Percentiles rank a stretch among this genome's conserved stretches.
Conservation (phyloP, 495 filamentous ascomycete species). For the Penicillium cosmopolitanum region DNA sequence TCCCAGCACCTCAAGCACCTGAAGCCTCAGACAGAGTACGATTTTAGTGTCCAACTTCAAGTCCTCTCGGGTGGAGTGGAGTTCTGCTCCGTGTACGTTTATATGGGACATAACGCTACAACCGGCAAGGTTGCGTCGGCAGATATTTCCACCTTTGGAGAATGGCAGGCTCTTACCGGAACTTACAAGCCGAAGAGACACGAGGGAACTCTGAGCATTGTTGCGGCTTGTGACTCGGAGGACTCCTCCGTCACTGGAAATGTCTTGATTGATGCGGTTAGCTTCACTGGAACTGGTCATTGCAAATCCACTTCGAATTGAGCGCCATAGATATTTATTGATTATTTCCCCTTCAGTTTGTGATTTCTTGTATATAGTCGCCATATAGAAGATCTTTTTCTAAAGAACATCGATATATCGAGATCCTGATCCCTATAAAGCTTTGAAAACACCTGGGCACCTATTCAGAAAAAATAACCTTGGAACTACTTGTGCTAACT, state of each 20-base stretch:
- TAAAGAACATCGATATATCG: too few species aligned
- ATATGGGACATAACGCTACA: constrained; percentile 27
- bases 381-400: too few species aligned
- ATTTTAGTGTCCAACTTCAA: constrained; percentile 21
- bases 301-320: constrained; percentile 1
- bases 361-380: background rate
- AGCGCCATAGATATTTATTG: background rate
- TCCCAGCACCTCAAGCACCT: constrained; percentile 24
- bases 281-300: constrained; percentile 7
- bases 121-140: constrained; percentile 16
- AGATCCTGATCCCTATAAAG: too few species aligned
- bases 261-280: constrained; percentile 30
- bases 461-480: too few species aligned
- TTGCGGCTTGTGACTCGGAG: constrained; percentile 26
- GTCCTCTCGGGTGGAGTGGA: constrained; percentile 14
- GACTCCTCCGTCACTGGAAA: constrained; percentile 24
- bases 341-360: background rate
- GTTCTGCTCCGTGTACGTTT: constrained; percentile 28
- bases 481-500: too few species aligned
- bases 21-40: constrained; percentile 16
- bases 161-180: constrained; percentile 27
- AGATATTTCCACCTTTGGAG: constrained; percentile 14
- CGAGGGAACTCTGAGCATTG: constrained; percentile 21
- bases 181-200: constrained; percentile 18
- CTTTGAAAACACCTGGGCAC: too few species aligned